Conservation (phyloP, 1,284 basidiomycete genomes). For the Fistulina hepatica region DNA sequence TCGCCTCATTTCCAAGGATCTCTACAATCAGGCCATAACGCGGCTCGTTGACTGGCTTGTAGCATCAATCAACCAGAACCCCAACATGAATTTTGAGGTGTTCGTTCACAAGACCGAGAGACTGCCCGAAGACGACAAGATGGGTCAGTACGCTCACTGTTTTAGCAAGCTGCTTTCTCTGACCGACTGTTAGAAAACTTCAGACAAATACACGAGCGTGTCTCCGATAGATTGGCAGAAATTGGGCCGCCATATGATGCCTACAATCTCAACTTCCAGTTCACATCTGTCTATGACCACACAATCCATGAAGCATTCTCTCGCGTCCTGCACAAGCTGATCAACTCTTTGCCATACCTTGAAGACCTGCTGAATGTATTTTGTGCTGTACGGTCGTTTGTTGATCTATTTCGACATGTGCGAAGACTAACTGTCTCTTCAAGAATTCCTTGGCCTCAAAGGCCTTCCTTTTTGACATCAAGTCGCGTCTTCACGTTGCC, state of each 20-base stretch:
- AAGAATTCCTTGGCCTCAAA: conserved; percentile 87
- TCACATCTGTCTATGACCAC: conserved; percentile 86
- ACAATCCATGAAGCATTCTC: conserved; percentile 84
- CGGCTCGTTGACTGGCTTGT: conserved; percentile 72
- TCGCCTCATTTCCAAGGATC: conserved; percentile 32
- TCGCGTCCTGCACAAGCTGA: conserved; percentile 63
- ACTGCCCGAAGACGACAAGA: conserved; percentile 1
- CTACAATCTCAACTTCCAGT: conserved; percentile 67
- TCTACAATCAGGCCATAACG: conserved; percentile 67
- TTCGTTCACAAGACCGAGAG: conserved; percentile 80
- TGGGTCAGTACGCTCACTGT: conserved; percentile 3
- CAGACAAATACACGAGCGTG: conserved; percentile 74
- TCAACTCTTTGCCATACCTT: conserved; percentile 46
- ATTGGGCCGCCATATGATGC: conserved; percentile 14
- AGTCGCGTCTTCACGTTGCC: conserved; percentile 80
- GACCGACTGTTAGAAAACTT: conserved; percentile 75
- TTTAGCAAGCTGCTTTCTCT: conserved; percentile 65
- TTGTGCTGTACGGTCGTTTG: conserved; percentile 63
- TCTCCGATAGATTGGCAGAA: conserved; percentile 40
- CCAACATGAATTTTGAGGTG: conserved; percentile 76
- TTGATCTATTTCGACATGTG: no score
- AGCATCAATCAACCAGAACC: conserved; percentile 66
- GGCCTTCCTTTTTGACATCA: conserved; percentile 86
- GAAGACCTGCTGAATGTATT: conserved; percentile 78
- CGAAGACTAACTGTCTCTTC: no score